A percentile compares a stretch with the other conserved stretches of the same genome.
phyloP scores from a whole-genome alignment of 345 rosid genomes.

The Salix exigua region DNA sequence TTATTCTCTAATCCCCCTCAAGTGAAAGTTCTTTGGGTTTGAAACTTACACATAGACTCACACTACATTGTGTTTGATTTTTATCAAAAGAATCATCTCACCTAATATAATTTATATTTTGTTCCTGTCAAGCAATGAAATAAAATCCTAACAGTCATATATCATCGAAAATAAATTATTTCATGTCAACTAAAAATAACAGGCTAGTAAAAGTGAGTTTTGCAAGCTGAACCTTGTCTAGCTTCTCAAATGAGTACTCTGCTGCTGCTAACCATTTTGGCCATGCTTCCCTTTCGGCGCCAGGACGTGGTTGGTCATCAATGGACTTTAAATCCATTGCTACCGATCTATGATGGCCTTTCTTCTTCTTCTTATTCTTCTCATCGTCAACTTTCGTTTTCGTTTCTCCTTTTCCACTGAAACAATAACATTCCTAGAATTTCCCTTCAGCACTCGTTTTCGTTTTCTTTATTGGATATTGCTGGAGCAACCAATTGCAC shows the following conservation, averaged over 20 bases:
- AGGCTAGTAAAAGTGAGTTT: not conserved
- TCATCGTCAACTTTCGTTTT: slow-evolving; percentile 24
- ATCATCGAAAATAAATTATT: too few relatives aligned
- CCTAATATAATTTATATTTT: too few relatives aligned
- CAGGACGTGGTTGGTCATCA: slow-evolving; percentile 22
- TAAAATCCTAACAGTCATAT: too few relatives aligned
- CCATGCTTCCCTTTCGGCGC: slow-evolving; percentile 71
- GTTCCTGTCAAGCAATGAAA: too few relatives aligned
- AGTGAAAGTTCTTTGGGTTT: too few relatives aligned
- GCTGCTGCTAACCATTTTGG: slow-evolving; percentile 84
- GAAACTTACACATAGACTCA: too few relatives aligned
- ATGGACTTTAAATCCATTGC: slow-evolving; percentile 34
- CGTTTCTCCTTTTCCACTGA: slow-evolving; percentile 5
- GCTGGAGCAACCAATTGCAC: slow-evolving; percentile 61
- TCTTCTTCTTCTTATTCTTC: slow-evolving; percentile 41
- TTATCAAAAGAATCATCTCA: too few relatives aligned
- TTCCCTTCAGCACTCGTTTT: slow-evolving; percentile 28
- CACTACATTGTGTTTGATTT: too few relatives aligned
- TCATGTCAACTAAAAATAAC: not conserved
- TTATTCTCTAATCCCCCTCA: too few relatives aligned
- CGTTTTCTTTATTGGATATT: slow-evolving; percentile 43
- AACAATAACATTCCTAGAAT: slow-evolving; percentile 7
- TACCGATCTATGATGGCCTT: slow-evolving; percentile 36
- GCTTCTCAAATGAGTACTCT: slow-evolving; percentile 81
- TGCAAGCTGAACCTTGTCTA: slow-evolving; percentile 55